Conservation (phyloP, 768 basidiomycete genomes). For the Serendipita sp. region DNA sequence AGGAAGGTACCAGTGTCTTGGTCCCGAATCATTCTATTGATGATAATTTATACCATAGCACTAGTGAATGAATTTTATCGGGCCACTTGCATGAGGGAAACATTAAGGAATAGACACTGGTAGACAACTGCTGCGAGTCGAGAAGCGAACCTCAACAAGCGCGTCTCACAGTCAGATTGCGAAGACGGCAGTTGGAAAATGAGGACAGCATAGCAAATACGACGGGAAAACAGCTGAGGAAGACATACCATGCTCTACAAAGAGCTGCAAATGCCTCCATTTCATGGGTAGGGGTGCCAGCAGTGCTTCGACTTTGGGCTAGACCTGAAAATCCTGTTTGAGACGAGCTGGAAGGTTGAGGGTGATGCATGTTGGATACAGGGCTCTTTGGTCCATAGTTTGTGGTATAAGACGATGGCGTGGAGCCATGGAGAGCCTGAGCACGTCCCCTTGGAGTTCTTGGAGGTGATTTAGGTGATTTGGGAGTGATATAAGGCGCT, state of each 20-base stretch:
- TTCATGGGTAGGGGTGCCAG: constrained; percentile 26
- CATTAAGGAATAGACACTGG: not conserved
- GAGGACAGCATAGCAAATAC: not conserved
- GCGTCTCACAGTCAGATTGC: not conserved
- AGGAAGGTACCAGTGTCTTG: no score
- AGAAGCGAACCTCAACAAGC: not conserved
- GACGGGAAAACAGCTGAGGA: not conserved
- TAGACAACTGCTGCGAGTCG: not conserved
- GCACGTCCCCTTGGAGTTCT: not conserved
- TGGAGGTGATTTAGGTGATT: not conserved
- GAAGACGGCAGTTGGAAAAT: not conserved
- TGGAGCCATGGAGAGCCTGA: not conserved
- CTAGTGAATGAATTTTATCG: no score
- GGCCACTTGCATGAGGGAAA: no score
- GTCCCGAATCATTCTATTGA: no score
- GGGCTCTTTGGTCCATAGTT: not conserved
- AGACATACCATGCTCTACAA: constrained; percentile 58
- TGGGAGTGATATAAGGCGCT: not conserved
- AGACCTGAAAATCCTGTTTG: not conserved
- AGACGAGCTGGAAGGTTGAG: not conserved
- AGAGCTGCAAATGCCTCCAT: constrained; percentile 62
- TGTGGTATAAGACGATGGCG: not conserved
- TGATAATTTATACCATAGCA: no score
- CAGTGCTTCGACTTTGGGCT: not conserved
- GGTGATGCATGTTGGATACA: not conserved